A percentile compares a stretch with the other conserved stretches of the same genome.
These are phyloP conservation scores for Boletellus deceptivus DNA, from an alignment of 1,284 basidiomycete species.

Conservation along the genomic window DNA sequence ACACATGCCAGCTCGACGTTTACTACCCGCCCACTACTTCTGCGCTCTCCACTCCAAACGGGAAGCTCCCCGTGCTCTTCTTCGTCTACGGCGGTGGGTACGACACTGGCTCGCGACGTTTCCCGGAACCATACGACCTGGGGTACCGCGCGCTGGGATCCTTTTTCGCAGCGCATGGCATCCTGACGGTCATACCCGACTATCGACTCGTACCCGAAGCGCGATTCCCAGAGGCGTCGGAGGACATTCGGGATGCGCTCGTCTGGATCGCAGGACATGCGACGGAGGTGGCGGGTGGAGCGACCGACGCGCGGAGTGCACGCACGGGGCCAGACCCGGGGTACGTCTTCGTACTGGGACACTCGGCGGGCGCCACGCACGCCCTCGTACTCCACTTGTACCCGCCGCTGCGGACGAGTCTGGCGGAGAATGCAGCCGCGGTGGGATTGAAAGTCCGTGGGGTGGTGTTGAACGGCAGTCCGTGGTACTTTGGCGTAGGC, in stretches of 20 bases:
- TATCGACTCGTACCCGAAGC: slow-evolving; percentile 58
- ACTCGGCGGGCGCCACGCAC: slow-evolving; percentile 59
- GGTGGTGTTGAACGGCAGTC: slow-evolving; percentile 44
- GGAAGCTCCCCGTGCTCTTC: slow-evolving; percentile 52
- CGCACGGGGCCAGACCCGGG: slow-evolving; percentile 36
- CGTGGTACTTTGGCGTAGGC: slow-evolving; percentile 38
- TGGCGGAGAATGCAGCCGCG: slow-evolving; percentile 7
- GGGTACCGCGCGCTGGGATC: slow-evolving; percentile 54
- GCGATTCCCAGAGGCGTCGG: slow-evolving; percentile 46
- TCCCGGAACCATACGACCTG: slow-evolving; percentile 47
- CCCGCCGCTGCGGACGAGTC: slow-evolving; percentile 25
- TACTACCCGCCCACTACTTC: slow-evolving; percentile 48
- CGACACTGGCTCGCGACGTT: slow-evolving; percentile 44
- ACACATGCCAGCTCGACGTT: slow-evolving; percentile 44
- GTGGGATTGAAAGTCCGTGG: slow-evolving; percentile 29
- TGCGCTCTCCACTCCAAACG: slow-evolving; percentile 19
- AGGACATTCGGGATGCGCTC: slow-evolving; percentile 30
- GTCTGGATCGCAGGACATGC: slow-evolving; percentile 48
- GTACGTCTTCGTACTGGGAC: slow-evolving; percentile 49
- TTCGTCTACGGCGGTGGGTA: slow-evolving; percentile 67
- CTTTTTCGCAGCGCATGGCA: slow-evolving; percentile 58
- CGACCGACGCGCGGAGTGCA: slow-evolving; percentile 19
- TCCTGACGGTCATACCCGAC: slow-evolving; percentile 60
- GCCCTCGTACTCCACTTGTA: slow-evolving; percentile 45
- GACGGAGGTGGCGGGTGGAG: slow-evolving; percentile 21